Evolutionary conservation across 1,284 basidiomycete genomes (phyloP), one percentile per base, ranked within the genome.

Genomic region (Hymenochaete sp.): DNA sequence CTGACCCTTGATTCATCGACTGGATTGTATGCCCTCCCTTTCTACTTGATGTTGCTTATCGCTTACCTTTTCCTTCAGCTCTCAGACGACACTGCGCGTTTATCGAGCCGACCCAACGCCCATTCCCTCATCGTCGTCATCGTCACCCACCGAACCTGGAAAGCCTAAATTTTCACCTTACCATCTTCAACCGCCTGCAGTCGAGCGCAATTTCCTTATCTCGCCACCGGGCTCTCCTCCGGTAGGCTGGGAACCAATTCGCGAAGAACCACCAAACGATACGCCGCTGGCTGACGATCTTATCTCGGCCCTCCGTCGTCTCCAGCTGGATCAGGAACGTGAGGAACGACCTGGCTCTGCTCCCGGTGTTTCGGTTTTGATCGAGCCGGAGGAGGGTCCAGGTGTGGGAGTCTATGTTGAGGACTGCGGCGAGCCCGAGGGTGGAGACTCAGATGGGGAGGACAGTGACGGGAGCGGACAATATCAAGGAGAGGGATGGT

Each of bases 151-250:
- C 62, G 65, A 32, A 59, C 66, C 55, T 21, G 51, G 54, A 60
- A 10, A 53, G 69, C 67, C 64, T 14, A 69, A 70, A 51, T 75
- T 47, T 24, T 51, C 49, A 4, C 42, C 51, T n/a, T 48, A 53
- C 19, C 66, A 83, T 55, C 75, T 97, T 37, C 75, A 72, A 22
- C 89, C 90, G 0, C 95, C 95, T 0, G 67, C 73, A 0, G 59
- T 81, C 29, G 85, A 91, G 56, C 90, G 90, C 67, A 98, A 98
- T 67, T 98, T 98, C 66, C 74, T 98, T 43, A 95, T 98, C 55
- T 97, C 93, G 0, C 95, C 95, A 0, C 96, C 96, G 1, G 96
- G 95, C n/a, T 93, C 90, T 0, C 95, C 96, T 0, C 95, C 95
- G 0, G 82, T 96, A 2, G 95, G 95, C 1, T 99, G 95, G 95